These are phyloP conservation scores for Fusarium mundagurra DNA, from an alignment of 2,329 filamentous ascomycete species.

Conservation along the genomic window DNA sequence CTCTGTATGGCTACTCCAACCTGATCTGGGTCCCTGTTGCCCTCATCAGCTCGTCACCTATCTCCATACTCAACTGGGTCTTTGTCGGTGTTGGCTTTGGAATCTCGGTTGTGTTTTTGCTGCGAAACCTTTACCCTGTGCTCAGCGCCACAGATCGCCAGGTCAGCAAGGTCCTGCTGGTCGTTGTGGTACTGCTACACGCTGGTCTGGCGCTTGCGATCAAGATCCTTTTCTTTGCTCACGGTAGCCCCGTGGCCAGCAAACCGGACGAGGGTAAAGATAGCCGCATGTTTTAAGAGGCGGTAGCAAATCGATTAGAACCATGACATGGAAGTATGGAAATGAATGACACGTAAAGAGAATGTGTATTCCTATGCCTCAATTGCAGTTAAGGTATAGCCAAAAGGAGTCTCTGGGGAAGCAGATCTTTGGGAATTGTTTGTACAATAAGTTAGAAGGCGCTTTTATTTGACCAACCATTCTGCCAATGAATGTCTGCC, in stretches of 20 bases:
- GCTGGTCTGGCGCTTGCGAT: slow-evolving; percentile 92
- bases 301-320: neutral
- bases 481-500: neutral
- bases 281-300: slow-evolving; percentile 27
- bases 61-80: slow-evolving; percentile 89
- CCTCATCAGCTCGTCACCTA: slow-evolving; percentile 86
- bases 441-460: slow-evolving; percentile 38
- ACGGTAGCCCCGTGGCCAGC: slow-evolving; percentile 65
- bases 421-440: slow-evolving; percentile 26
- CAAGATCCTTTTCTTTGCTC: slow-evolving; percentile 96
- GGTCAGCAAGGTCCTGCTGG: slow-evolving; percentile 86
- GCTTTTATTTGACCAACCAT: slow-evolving; percentile 26
- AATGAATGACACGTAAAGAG: slow-evolving; percentile 27
- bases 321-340: slow-evolving; percentile 9
- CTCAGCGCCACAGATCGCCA: slow-evolving; percentile 92
- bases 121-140: slow-evolving; percentile 90
- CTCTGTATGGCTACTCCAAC: slow-evolving; percentile 95
- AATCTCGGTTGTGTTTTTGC: slow-evolving; percentile 82
- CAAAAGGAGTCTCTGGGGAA: slow-evolving; percentile 27
- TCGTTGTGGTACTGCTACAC: slow-evolving; percentile 86
- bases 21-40: slow-evolving; percentile 97
- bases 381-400: neutral
- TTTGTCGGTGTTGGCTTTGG: slow-evolving; percentile 90
- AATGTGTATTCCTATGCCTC: slow-evolving; percentile 15
- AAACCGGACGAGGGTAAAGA: slow-evolving; percentile 48